A percentile compares a stretch with the other conserved stretches of the same genome.
phyloP scores from a whole-genome alignment of 768 basidiomycete genomes.

The Tricholoma matsutake region DNA sequence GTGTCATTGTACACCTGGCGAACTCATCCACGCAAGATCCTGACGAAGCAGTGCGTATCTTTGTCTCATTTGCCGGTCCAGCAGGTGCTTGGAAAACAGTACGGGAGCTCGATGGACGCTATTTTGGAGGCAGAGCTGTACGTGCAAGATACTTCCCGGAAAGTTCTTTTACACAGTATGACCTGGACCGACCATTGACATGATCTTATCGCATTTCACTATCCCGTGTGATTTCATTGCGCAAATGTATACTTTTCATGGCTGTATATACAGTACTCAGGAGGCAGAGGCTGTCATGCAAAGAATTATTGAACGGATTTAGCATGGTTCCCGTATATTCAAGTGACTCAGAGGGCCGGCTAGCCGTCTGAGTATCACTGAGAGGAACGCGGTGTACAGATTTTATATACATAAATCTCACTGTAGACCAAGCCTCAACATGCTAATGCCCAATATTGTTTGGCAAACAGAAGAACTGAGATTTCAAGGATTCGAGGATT shows the following conservation, averaged over 20 bases:
- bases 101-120: conserved; percentile 88
- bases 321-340: too few relatives aligned
- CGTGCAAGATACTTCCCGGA: conserved; percentile 83
- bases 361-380: too few relatives aligned
- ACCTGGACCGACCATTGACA: conserved; percentile 46
- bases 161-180: conserved; percentile 42
- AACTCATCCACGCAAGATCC: conserved; percentile 61
- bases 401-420: too few relatives aligned
- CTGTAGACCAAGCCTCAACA: too few relatives aligned
- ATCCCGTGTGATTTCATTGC: background rate
- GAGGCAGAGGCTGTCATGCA: too few relatives aligned
- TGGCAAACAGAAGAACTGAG: too few relatives aligned
- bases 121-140: conserved; percentile 84
- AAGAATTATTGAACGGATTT: too few relatives aligned
- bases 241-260: background rate
- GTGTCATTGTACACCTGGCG: conserved; percentile 80
- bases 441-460: conserved; percentile 10
- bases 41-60: conserved; percentile 88
- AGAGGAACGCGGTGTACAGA: too few relatives aligned
- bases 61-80: conserved; percentile 87
- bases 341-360: too few relatives aligned
- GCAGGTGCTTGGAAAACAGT: conserved; percentile 97
- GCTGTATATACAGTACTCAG: background rate
- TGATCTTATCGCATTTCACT: conserved; percentile 8
- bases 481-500: too few relatives aligned